These are phyloP conservation scores for Nigrograna mackinnonii DNA, from an alignment of 2,329 filamentous ascomycete genomes.

Conservation along the genomic window DNA sequence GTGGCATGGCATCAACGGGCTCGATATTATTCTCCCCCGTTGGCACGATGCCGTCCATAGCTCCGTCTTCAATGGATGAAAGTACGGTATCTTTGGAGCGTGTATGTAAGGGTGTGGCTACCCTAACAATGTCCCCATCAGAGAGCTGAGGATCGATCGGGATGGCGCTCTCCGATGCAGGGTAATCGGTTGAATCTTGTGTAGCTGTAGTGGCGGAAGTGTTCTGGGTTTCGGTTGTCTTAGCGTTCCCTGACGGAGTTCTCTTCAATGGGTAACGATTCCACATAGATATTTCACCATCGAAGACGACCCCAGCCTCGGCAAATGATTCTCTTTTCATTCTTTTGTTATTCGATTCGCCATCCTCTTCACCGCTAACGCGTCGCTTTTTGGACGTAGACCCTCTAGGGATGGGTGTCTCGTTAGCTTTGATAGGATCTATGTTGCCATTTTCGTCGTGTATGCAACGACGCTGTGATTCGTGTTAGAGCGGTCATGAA, in stretches of 20 bases:
- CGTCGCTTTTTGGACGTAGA: slow-evolving; percentile 60
- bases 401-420: slow-evolving; percentile 63
- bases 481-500: slow-evolving; percentile 20
- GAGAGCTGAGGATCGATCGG: not conserved
- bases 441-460: slow-evolving; percentile 68
- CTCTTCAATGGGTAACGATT: slow-evolving; percentile 13
- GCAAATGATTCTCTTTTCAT: slow-evolving; percentile 30
- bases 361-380: slow-evolving; percentile 33
- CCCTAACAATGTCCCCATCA: not conserved
- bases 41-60: slow-evolving; percentile 20
- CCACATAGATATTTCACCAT: slow-evolving; percentile 24
- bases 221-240: too few relatives aligned
- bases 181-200: too few relatives aligned
- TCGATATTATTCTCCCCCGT: too few relatives aligned
- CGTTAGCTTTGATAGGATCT: slow-evolving; percentile 66
- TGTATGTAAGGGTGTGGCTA: not conserved
- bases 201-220: too few relatives aligned
- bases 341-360: slow-evolving; percentile 21
- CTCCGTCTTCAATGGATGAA: slow-evolving; percentile 35
- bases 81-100: slow-evolving; percentile 25
- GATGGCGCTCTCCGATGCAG: not conserved
- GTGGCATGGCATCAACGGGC: too few relatives aligned
- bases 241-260: too few relatives aligned
- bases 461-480: slow-evolving; percentile 63
- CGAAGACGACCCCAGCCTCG: slow-evolving; percentile 20